Conservation (phyloP, 495 filamentous ascomycete species). For the Aspergillus carlsbadensis region DNA sequence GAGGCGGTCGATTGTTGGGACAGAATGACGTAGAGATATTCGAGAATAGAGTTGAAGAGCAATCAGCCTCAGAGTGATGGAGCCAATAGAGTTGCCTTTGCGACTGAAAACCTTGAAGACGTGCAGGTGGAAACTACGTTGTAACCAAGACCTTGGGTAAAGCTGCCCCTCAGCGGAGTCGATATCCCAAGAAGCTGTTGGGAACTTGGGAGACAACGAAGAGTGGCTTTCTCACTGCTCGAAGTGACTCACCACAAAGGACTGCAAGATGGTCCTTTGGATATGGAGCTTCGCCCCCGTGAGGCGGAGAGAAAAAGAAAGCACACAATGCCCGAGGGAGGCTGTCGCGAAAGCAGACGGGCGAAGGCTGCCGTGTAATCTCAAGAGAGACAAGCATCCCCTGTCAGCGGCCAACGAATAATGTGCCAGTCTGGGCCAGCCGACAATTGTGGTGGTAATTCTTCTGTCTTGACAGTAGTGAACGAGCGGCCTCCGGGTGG, state of each 20-base stretch:
- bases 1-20: slow-evolving; percentile 3
- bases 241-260: background rate
- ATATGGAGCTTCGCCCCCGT: background rate
- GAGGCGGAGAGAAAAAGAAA: slow-evolving; percentile 3
- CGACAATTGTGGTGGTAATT: background rate
- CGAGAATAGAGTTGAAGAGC: slow-evolving; percentile 12
- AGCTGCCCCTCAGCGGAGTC: background rate
- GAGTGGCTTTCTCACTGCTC: background rate
- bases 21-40: slow-evolving; percentile 13
- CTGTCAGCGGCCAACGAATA: slow-evolving; percentile 10
- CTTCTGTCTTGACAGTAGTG: no score
- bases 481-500: slow-evolving; percentile 9
- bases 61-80: slow-evolving; percentile 16
- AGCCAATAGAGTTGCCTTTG: background rate
- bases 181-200: background rate
- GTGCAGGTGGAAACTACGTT: slow-evolving; percentile 2
- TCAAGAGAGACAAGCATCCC: slow-evolving; percentile 13
- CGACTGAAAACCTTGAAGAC: background rate
- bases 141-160: background rate
- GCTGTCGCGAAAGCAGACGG: background rate
- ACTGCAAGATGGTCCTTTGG: background rate
- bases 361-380: slow-evolving; percentile 5
- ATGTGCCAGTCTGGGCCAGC: slow-evolving; percentile 1
- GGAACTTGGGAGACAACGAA: no score
- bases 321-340: slow-evolving; percentile 14